Percentiles rank a stretch among this genome's conserved stretches.
These are phyloP conservation scores for Roridomyces roridus DNA, from an alignment of 768 basidiomycete species.

Conservation along the genomic window DNA sequence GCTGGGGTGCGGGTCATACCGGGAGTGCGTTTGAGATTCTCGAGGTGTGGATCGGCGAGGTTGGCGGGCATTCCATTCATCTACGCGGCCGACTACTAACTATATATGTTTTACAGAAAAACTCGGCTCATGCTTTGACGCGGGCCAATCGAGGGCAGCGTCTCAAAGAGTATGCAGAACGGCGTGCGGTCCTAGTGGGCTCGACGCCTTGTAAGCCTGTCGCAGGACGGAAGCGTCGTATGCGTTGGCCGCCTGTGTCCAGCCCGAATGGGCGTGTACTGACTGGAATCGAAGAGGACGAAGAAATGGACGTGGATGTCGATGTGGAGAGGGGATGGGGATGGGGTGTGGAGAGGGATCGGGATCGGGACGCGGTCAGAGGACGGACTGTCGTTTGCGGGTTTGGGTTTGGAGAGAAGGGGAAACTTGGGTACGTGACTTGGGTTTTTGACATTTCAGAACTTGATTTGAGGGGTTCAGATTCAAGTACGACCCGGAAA, in stretches of 20 bases:
- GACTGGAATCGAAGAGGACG: constrained; percentile 46
- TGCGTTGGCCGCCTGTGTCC: constrained; percentile 36
- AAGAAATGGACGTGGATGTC: constrained; percentile 35
- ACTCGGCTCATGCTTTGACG: constrained; percentile 57
- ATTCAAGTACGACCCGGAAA: constrained; percentile 57
- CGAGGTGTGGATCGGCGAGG: constrained; percentile 67
- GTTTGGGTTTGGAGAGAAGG: constrained; percentile 38
- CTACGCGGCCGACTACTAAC: not conserved
- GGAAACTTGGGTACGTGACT: constrained; percentile 50
- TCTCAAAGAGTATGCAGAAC: constrained; percentile 68
- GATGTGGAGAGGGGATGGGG: constrained; percentile 27
- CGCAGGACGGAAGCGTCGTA: constrained; percentile 49
- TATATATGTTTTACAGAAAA: constrained; percentile 45
- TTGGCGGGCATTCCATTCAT: constrained; percentile 36
- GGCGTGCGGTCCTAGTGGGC: constrained; percentile 56
- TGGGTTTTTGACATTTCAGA: not conserved
- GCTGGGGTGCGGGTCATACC: constrained; percentile 82
- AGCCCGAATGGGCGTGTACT: constrained; percentile 43
- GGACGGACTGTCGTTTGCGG: constrained; percentile 58
- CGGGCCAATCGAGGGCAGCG: constrained; percentile 70
- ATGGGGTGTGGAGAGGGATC: constrained; percentile 24
- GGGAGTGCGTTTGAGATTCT: constrained; percentile 79
- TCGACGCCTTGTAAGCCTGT: constrained; percentile 19
- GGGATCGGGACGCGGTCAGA: constrained; percentile 48
- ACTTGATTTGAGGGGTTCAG: constrained; percentile 33